Evolutionary conservation across 2,329 filamentous ascomycete genomes (phyloP), one percentile per base, ranked within the genome.

Genomic region (Sarocladium oryzae): DNA sequence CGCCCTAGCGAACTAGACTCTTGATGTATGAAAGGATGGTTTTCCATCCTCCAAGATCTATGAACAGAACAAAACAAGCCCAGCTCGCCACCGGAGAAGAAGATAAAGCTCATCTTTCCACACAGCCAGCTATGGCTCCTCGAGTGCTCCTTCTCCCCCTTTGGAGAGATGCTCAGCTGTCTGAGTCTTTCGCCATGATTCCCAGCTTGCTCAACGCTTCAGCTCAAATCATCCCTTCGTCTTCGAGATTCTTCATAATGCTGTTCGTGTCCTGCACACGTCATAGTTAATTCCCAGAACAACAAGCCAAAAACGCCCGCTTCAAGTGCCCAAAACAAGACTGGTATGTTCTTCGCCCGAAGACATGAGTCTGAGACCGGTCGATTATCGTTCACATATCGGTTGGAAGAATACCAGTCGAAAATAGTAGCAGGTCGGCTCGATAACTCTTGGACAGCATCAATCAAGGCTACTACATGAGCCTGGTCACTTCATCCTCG

Each of bases 401-500:
- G 18, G 4, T 13, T 20, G 36, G 36, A 18, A 8, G 36, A 16
- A 16, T 40, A n/a, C 36, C 7, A 13, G 36, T 40, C 36, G 40
- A 45, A 4, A 11, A 45, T n/a, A 9, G 11, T 45, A 4, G 40
- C 24, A 28, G 40, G 40, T 26, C 24, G 40, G n/a, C 3, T 28
- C 10, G 18, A 30, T 26, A 10, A 8, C 8, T 28, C 24, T 20
- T 28, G 21, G 18, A 9, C 4, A 16, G n/a, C 40, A 13, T 21
- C 21, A n/a, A 28, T n/a, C 40, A 36, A 26, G 43, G 43, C 28
- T 33, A 16, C 21, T 85, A 91, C 86, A 91, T 90, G 73, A 95
- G 88, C 74, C 88, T 92, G 63, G 87, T 90, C 69, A 91, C 83
- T 73, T 91, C 88, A 75, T 91, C 88, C 77, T 92, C 88, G 72